Base-by-base conservation (phyloP, 108 stramenopile species). In the Pelagomonas calceolata region DNA sequence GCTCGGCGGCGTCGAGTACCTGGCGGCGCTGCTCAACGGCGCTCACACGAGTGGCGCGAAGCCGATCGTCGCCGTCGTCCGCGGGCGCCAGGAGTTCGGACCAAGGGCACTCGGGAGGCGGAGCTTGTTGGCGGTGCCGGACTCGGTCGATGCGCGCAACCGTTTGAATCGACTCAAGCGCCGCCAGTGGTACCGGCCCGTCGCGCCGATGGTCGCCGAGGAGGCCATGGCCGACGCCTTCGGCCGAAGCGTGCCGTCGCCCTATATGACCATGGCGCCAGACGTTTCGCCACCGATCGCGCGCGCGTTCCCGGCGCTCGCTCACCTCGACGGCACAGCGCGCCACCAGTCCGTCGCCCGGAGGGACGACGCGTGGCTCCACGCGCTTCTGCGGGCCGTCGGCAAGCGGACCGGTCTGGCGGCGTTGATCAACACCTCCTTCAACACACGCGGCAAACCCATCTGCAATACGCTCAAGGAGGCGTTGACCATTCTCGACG, bases 51-150 rank as follows among this genome's bases (percentile, higher is more conserved):
- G 9, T 43, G 5, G 9, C 39, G 39, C 9, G 39, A 43, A 36
- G 67, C 26, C 35, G 16, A 67, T 67, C 33, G 39, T 67, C 33
- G 67, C 32, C 33, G 34, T 67, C 17, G 67, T 67, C 17, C 35
- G 67, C 32, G 67, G 67, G 21, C 35, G 67, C 10, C 67, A 67
- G 67, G 67, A 66, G 67, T 67, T 12, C 35, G 67, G 67, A 1
- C 67, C 67, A 10, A 12, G 67, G 35, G 67, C 67, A 0, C 34
- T 67, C 3, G 67, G 67, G 7, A 17, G 39, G 29, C 34, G 67
- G 34, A n/a, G 29, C 29, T 14, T 67, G 0, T 5, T 67, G 3
- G 36, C 36, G 21, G 9, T 67, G 17, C 67, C 67, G 7, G 67
- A 16, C 17, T 0, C 17, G 21, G 35, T 26, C n/a, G 66, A 32